These are phyloP conservation scores for Suhomyces bribrorum DNA, from an alignment of 1,139 yeast species.

Conservation along the genomic window DNA sequence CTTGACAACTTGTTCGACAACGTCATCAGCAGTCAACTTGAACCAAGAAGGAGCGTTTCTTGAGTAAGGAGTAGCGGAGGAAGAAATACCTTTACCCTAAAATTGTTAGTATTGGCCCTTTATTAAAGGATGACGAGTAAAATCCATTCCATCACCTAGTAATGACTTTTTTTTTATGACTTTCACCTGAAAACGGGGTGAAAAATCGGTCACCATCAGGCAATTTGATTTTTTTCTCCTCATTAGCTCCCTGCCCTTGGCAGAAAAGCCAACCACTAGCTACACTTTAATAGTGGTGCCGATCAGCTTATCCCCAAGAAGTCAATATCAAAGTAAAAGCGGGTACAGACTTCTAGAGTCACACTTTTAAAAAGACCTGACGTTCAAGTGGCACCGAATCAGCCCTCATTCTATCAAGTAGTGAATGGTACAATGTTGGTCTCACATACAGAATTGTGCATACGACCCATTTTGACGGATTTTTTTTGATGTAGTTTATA, in stretches of 20 bases:
- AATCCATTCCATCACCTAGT: too few species aligned
- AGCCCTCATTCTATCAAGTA: conserved; percentile 26
- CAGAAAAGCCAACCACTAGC: not conserved
- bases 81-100: conserved; percentile 98
- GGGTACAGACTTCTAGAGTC: conserved; percentile 16
- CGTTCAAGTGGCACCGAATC: conserved; percentile 25
- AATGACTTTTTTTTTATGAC: too few species aligned
- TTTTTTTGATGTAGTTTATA: conserved; percentile 20
- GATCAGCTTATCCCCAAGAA: conserved; percentile 21
- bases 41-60: conserved; percentile 99
- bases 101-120: conserved; percentile 14
- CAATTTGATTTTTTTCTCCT: too few species aligned
- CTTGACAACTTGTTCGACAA: conserved; percentile 97
- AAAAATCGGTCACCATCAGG: too few species aligned
- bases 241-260: not conserved
- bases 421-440: conserved; percentile 15
- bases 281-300: conserved; percentile 25
- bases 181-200: too few species aligned
- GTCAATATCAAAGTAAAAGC: conserved; percentile 37
- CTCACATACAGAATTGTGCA: conserved; percentile 75
- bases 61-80: conserved; percentile 99
- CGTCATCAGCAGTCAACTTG: conserved; percentile 94
- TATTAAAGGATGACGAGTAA: too few species aligned
- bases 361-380: conserved; percentile 40
- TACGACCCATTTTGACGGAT: conserved; percentile 73